Percentiles rank a stretch among this genome's conserved stretches.
These are phyloP conservation scores for Dacryopinax primogenitus DNA, from an alignment of 768 basidiomycete species.

Conservation along the genomic window DNA sequence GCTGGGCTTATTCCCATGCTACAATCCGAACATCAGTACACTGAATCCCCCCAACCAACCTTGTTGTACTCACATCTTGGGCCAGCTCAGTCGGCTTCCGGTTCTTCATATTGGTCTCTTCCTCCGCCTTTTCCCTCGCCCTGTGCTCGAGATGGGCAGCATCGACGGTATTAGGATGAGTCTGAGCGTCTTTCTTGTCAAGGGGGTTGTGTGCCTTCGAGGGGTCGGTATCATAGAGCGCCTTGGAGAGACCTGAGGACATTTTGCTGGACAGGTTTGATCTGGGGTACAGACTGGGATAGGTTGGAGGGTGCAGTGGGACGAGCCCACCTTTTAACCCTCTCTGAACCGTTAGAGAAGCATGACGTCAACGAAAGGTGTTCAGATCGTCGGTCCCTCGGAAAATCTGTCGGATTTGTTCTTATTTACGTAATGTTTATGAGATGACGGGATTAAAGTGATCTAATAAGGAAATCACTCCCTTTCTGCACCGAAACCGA, in stretches of 20 bases:
- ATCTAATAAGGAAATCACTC: not conserved
- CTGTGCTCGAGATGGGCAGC: not conserved
- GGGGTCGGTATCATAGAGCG: not conserved
- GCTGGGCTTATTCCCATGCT: conserved; percentile 5
- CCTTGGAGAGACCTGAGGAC: not conserved
- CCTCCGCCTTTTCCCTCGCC: not conserved
- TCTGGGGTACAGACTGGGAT: not conserved
- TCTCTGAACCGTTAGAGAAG: not conserved
- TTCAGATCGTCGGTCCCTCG: not conserved
- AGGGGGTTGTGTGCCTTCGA: conserved; percentile 1
- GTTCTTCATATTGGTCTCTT: conserved; percentile 5
- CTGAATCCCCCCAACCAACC: not conserved
- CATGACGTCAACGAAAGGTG: not conserved
- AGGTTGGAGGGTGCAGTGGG: not conserved
- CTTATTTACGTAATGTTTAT: not conserved
- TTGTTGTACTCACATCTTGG: not conserved
- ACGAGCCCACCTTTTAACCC: not conserved
- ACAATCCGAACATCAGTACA: not conserved
- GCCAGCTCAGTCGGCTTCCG: not conserved
- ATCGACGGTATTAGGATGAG: not conserved
- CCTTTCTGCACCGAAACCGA: not conserved
- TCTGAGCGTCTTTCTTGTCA: not conserved
- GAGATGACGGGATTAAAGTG: not conserved
- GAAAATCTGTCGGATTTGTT: not conserved
- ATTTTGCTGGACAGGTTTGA: not conserved